phyloP scores from a whole-genome alignment of 2,329 filamentous ascomycete species.

The Biscogniauxia mediterranea region DNA sequence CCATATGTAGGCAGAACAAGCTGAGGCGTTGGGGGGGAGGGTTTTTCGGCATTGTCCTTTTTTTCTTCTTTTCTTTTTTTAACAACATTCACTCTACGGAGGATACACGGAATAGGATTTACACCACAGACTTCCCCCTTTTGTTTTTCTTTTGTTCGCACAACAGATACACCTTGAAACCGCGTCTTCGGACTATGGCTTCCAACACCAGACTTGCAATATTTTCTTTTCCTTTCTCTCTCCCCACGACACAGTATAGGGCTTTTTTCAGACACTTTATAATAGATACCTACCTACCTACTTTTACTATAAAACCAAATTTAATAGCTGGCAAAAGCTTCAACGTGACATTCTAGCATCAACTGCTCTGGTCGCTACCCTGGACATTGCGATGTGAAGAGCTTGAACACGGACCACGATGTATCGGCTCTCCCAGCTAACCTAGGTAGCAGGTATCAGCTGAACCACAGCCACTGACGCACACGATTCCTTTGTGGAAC shows the following conservation, averaged over 20 bases:
- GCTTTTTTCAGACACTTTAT: neutral
- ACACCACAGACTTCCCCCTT: neutral
- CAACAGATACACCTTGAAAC: neutral
- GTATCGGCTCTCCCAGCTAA: slow-evolving; percentile 21
- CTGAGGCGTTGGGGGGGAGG: neutral
- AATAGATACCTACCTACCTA: neutral
- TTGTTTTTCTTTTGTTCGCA: neutral
- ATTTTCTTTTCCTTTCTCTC: neutral
- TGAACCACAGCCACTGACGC: neutral
- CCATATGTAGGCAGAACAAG: neutral
- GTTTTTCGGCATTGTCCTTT: neutral
- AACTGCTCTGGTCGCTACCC: no score
- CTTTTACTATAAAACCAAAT: neutral
- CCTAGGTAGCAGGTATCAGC: neutral
- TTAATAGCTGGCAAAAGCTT: neutral
- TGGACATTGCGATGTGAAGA: no score
- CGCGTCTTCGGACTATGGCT: neutral
- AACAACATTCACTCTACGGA: neutral
- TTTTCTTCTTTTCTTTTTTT: neutral
- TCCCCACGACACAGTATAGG: neutral
- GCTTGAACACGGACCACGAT: slow-evolving; percentile 1
- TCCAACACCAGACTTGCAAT: neutral
- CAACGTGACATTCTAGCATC: no score
- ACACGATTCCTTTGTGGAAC: neutral
- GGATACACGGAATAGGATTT: neutral